Conservation (phyloP, 2,329 filamentous ascomycete species). For the Coccinonectria pachysandricola region DNA sequence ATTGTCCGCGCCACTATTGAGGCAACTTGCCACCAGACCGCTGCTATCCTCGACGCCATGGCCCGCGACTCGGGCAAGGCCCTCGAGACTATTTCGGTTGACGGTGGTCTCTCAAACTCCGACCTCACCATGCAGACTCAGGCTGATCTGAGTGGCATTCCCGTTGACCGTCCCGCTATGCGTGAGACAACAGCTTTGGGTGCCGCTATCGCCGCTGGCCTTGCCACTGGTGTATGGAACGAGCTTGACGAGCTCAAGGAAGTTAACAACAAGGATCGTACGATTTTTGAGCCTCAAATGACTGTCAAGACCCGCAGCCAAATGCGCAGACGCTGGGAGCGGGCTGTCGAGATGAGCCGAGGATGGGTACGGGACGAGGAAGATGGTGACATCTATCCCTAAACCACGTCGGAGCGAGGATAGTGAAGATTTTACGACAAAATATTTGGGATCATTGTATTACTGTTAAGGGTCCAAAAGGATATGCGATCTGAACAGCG, state of each 20-base stretch:
- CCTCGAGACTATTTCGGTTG: conserved; percentile 67
- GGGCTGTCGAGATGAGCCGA: conserved; percentile 48
- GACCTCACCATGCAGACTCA: conserved; percentile 88
- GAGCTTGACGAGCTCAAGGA: conserved; percentile 62
- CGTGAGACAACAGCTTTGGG: conserved; percentile 83
- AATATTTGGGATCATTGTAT: no score
- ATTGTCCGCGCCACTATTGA: conserved; percentile 84
- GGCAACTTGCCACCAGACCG: conserved; percentile 86
- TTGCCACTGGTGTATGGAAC: conserved; percentile 71
- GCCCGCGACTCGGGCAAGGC: conserved; percentile 71
- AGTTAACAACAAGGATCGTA: conserved; percentile 61
- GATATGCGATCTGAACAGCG: no score
- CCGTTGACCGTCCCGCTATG: conserved; percentile 77
- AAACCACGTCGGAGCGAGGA: conserved; percentile 1
- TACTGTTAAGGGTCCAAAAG: no score
- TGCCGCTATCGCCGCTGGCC: conserved; percentile 80
- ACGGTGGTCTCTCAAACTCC: conserved; percentile 83
- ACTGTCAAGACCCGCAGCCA: conserved; percentile 27
- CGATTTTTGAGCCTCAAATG: conserved; percentile 59
- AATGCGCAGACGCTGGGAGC: conserved; percentile 44
- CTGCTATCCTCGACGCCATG: conserved; percentile 87
- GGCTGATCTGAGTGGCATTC: conserved; percentile 73
- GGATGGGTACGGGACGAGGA: conserved; percentile 37
- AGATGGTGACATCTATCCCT: no score
- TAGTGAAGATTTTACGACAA: conserved; percentile 1